Evolutionary conservation across 495 filamentous ascomycete genomes (phyloP), one percentile per base, ranked within the genome.

Genomic region (Neurospora intermedia): DNA sequence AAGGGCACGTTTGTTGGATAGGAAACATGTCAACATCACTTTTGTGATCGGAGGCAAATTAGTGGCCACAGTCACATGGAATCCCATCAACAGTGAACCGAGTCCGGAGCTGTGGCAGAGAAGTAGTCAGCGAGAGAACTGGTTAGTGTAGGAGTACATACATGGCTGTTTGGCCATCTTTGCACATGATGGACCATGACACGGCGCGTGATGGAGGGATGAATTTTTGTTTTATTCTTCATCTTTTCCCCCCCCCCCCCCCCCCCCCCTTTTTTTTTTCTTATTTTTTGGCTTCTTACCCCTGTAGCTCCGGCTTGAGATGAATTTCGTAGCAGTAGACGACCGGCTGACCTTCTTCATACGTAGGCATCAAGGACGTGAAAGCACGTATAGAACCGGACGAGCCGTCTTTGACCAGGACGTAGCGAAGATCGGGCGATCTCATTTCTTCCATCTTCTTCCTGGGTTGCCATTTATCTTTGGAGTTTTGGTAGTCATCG

Each of bases 301-400:
- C 81, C 73, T 90, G 89, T 5, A 90, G 80, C 2, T 74, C 76
- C 2, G 85, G 81, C 48, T 84, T 80, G 10, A 97, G 83, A 75
- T 97, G 94, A 31, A 97, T 88, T 83, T 97, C 94, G 80, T 97
- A 97, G 81, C 92, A 91, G 76, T 97, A 97, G 4, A 94, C 75
- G 6, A 96, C 92, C 16, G 91, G 86, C 40, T 88, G 81, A 0
- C 88, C 88, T 73, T 91, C 91, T 76, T 97, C 94, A 74, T 91
- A 89, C 9, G 92, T 94, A 4, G 92, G 88, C 91, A 94, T 93
- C 77, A 96, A 89, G 4, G 93, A 95, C 2, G 91, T 83, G 73
- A 96, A 97, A 0, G 89, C 94, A 4, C 83, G 79, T 1, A 91
- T 76, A 3, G 71, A 66, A 9, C 48, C 48, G 45, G 13, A 27